Evolutionary conservation across 2,329 filamentous ascomycete genomes (phyloP).

Genomic region (Ceratocystis colombiana): DNA sequence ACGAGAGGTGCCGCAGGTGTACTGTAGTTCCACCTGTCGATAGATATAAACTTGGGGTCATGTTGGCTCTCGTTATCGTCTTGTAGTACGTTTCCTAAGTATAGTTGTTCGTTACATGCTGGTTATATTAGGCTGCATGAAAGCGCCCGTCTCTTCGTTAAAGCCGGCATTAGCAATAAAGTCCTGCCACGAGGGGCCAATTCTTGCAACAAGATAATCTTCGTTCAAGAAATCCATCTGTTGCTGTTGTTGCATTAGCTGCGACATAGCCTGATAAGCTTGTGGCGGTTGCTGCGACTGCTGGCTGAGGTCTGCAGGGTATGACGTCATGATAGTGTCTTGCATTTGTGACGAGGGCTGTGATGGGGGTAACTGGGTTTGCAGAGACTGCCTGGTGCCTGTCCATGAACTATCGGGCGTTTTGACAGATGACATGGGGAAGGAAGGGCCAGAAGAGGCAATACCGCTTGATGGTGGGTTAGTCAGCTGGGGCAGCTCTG

Average conservation of each 20-base stretch:
- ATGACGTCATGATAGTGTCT: constrained; percentile 4
- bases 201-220: constrained; percentile 27
- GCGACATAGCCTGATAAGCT: background rate
- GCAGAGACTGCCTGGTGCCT: background rate
- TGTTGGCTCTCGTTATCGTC: background rate
- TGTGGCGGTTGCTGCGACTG: constrained; percentile 24
- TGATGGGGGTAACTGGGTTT: background rate
- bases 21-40: constrained; percentile 10
- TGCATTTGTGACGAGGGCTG: background rate
- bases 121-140: constrained; percentile 18
- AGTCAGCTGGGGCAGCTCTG: constrained; percentile 2
- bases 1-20: background rate
- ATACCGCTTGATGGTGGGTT: background rate
- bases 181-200: constrained; percentile 28
- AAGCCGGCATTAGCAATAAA: constrained; percentile 31
- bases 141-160: constrained; percentile 25
- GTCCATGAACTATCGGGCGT: background rate
- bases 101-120: background rate
- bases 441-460: background rate
- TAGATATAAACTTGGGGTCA: background rate
- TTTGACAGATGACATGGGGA: constrained; percentile 8
- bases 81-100: background rate
- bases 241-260: constrained; percentile 8
- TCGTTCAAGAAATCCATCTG: constrained; percentile 20
- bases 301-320: background rate